Conservation (phyloP, 805 yeast genomes). For the Limtongia smithiae region DNA sequence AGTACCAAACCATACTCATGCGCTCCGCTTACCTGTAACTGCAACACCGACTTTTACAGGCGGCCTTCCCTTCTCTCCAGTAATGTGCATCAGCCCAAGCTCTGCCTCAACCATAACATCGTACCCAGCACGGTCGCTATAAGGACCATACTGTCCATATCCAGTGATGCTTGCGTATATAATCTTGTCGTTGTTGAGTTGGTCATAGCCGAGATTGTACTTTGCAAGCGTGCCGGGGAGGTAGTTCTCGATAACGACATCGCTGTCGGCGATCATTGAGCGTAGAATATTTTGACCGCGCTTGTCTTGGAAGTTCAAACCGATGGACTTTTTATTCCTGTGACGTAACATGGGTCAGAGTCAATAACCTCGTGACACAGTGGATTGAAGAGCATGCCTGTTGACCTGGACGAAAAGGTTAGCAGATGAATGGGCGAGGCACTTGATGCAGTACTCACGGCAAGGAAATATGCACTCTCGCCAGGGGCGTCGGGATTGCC, state of each 20-base stretch:
- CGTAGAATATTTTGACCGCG: slow-evolving; percentile 38
- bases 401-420: slow-evolving; percentile 6
- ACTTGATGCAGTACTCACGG: slow-evolving; percentile 29
- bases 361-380: too few species aligned
- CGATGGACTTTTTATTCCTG: slow-evolving; percentile 41
- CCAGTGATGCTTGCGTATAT: slow-evolving; percentile 43
- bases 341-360: slow-evolving; percentile 14
- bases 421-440: not conserved
- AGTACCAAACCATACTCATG: not conserved
- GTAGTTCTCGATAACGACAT: slow-evolving; percentile 42
- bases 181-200: slow-evolving; percentile 32
- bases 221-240: slow-evolving; percentile 40
- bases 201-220: slow-evolving; percentile 39
- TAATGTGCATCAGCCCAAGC: slow-evolving; percentile 45
- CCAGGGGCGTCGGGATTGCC: slow-evolving; percentile 28
- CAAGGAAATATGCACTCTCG: slow-evolving; percentile 42
- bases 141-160: slow-evolving; percentile 43
- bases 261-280: slow-evolving; percentile 35
- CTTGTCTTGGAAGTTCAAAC: slow-evolving; percentile 37
- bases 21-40: slow-evolving; percentile 33
- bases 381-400: slow-evolving; percentile 6
- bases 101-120: slow-evolving; percentile 48
- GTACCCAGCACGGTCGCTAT: slow-evolving; percentile 40
- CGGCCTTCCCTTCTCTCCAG: slow-evolving; percentile 42
- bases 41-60: slow-evolving; percentile 47